Base-by-base conservation (phyloP, 495 filamentous ascomycete genomes). In the Hypoxylon trugodes region DNA sequence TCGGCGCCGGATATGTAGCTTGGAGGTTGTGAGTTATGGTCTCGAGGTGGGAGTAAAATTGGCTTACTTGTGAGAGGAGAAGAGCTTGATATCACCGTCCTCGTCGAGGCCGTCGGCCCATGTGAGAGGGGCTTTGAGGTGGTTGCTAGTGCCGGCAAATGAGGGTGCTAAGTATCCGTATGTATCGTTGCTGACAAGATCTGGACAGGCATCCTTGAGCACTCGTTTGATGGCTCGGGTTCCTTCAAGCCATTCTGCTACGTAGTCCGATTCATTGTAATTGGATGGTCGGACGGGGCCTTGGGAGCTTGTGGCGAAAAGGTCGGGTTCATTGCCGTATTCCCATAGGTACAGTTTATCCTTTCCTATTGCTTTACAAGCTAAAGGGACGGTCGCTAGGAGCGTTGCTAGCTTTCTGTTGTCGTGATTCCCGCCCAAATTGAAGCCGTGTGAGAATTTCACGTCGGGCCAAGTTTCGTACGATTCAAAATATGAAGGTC, bases 281-380 rank as follows among this genome's bases (percentile, higher is more conserved):
- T 60, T 70, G 0, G 79, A 35, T 8, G 85, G 82, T 22, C 87
- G 73, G 41, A 84, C 80, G 2, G 75, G 70, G 0, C 84, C 83
- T 52, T 84, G 83, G 9, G 80, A 61, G 22, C 81, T 83, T 2
- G 79, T 82, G 15, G 80, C 79, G 68, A 74, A 89, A 19, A 89
- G 73, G 64, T 90, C 87, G 0, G 87, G 86, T 72, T 90, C 88
- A 55, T 90, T 90, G 12, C 87, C 88, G 61, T 87, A 81, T 50
- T 86, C 82, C 86, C 85, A 89, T 53, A 74, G 73, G 19, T 82
- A 75, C 13, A 89, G 70, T 47, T 74, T 81, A 12, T 76, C 81
- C 6, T 66, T 73, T 25, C 74, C 69, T 4, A 89, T 69, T 6
- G 84, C 83, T 59, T 84, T 84, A 73, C 88, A 90, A 6, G 80